Conservation (phyloP, 2,329 filamentous ascomycete genomes). For the Paraphoma chrysanthemicola region DNA sequence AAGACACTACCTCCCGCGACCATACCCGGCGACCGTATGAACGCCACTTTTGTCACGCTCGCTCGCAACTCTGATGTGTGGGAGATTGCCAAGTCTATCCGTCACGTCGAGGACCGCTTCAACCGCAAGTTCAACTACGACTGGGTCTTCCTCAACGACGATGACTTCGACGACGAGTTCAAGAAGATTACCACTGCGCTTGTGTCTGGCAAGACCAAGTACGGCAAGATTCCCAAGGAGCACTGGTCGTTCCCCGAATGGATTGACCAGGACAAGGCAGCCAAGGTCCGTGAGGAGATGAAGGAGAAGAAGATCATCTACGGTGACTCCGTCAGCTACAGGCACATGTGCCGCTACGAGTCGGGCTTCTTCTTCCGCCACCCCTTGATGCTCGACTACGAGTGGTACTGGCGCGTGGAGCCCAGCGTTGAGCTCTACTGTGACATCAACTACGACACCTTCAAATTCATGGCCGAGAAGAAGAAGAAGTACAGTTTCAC, state of each 20-base stretch:
- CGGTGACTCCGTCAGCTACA: constrained; percentile 94
- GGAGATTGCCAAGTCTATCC: constrained; percentile 96
- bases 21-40: constrained; percentile 77
- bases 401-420: constrained; percentile 99
- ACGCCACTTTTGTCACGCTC: constrained; percentile 96
- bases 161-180: constrained; percentile 91
- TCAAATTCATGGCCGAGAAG: constrained; percentile 94
- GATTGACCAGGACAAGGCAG: constrained; percentile 94
- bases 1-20: constrained; percentile 50
- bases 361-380: constrained; percentile 99
- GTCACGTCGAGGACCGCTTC: constrained; percentile 97
- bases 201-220: constrained; percentile 91
- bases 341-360: constrained; percentile 99
- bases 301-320: constrained; percentile 95
- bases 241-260: constrained; percentile 97
- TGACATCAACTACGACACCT: constrained; percentile 93
- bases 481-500: constrained; percentile 99
- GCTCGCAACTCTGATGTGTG: constrained; percentile 93
- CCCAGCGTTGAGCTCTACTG: constrained; percentile 96
- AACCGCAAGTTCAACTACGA: constrained; percentile 97
- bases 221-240: constrained; percentile 86
- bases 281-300: constrained; percentile 93
- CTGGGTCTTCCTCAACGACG: constrained; percentile 98
- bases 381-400: constrained; percentile 90
- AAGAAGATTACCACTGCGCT: constrained; percentile 88